These are phyloP conservation scores for Phytophthora hibernalis DNA, from an alignment of 352 stramenopile species.

Conservation along the genomic window DNA sequence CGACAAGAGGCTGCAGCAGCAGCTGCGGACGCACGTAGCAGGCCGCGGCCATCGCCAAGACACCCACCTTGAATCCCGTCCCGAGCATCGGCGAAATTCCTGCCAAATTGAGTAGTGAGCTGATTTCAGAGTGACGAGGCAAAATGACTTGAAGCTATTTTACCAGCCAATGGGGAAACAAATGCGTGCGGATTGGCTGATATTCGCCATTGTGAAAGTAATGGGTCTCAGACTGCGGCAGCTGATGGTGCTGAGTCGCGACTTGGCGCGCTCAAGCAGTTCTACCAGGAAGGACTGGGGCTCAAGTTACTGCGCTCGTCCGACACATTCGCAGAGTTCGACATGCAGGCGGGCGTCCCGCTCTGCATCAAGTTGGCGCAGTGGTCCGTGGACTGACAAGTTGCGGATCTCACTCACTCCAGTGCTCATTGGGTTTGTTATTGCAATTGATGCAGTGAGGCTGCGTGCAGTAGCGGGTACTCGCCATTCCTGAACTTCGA, in stretches of 20 bases:
- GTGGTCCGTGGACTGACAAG: slow-evolving; percentile 42
- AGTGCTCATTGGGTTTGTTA: slow-evolving; percentile 1
- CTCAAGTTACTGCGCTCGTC: slow-evolving; percentile 79
- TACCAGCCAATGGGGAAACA: slow-evolving; percentile 9
- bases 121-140: slow-evolving; percentile 18
- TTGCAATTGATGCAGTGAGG: slow-evolving; percentile 50
- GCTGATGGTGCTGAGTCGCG: slow-evolving; percentile 86
- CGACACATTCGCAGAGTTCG: slow-evolving; percentile 86
- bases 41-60: slow-evolving; percentile 50
- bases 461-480: slow-evolving; percentile 87
- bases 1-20: slow-evolving; percentile 44
- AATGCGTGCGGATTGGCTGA: slow-evolving; percentile 22
- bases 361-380: slow-evolving; percentile 87
- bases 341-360: slow-evolving; percentile 62
- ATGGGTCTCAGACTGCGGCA: slow-evolving; percentile 81
- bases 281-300: slow-evolving; percentile 86
- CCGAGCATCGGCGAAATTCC: slow-evolving; percentile 28
- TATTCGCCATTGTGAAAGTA: background rate
- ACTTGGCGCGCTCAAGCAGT: slow-evolving; percentile 80
- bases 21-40: slow-evolving; percentile 62
- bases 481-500: slow-evolving; percentile 94
- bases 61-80: slow-evolving; percentile 46
- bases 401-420: slow-evolving; percentile 6
- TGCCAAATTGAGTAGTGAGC: background rate
- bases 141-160: slow-evolving; percentile 32